A percentile compares a stretch with the other conserved stretches of the same genome.
Conservation (phyloP, 768 basidiomycete genomes). For the Ramaria sp. region DNA sequence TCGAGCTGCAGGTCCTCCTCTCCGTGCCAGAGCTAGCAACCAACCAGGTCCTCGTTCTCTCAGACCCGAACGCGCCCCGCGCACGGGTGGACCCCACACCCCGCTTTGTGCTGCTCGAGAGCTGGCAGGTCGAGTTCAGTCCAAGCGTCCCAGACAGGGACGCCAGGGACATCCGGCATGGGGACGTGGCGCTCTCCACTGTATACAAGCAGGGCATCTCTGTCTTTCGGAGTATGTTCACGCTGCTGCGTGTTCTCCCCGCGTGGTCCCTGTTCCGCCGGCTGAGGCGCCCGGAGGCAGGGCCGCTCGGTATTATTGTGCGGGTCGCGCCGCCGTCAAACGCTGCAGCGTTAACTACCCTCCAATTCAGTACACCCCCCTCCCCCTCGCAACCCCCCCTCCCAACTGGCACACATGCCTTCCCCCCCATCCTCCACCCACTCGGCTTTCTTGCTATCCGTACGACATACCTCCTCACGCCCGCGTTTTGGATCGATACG, state of each 20-base stretch:
- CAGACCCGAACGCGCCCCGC: constrained; percentile 41
- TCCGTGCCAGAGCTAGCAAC: constrained; percentile 55
- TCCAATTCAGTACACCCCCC: constrained; percentile 13
- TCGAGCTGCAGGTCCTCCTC: constrained; percentile 63
- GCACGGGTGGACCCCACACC: constrained; percentile 61
- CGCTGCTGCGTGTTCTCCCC: constrained; percentile 62
- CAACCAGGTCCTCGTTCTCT: constrained; percentile 66
- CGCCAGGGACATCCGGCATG: constrained; percentile 1
- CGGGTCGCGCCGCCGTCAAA: constrained; percentile 19
- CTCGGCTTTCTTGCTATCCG: constrained; percentile 53
- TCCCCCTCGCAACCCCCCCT: not conserved
- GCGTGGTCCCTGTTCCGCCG: constrained; percentile 65
- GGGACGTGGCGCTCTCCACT: constrained; percentile 55
- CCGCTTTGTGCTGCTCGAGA: constrained; percentile 60
- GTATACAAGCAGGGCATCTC: constrained; percentile 83
- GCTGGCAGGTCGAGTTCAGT: constrained; percentile 46
- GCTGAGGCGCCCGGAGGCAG: constrained; percentile 35
- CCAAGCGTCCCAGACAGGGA: constrained; percentile 9
- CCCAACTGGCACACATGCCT: constrained; percentile 29
- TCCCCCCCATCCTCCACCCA: constrained; percentile 60
- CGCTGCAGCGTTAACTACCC: not conserved
- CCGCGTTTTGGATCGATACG: constrained; percentile 66
- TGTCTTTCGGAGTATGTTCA: constrained; percentile 69
- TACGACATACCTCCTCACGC: constrained; percentile 52
- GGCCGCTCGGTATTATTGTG: constrained; percentile 39